phyloP scores from a whole-genome alignment of 176 grass and related monocot species.

The Carex scoparia region DNA sequence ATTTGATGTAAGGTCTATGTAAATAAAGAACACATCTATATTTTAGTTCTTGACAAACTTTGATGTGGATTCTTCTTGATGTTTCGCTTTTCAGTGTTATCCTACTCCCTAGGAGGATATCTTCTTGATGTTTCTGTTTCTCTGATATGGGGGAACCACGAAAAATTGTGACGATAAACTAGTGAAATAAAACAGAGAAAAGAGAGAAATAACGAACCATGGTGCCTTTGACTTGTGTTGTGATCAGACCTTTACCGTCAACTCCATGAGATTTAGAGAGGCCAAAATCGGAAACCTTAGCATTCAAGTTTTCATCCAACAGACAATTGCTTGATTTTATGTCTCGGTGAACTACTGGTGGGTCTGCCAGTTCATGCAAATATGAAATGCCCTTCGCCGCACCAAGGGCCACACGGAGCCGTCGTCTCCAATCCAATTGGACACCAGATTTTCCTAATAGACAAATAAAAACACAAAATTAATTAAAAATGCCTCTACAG shows the following conservation, averaged over 20 bases:
- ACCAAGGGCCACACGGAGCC: conserved; percentile 59
- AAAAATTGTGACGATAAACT: not conserved
- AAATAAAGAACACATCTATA: not conserved
- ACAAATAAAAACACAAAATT: not conserved
- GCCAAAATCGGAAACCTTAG: conserved; percentile 77
- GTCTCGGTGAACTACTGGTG: conserved; percentile 76
- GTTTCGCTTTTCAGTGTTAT: not conserved
- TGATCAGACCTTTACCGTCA: conserved; percentile 32
- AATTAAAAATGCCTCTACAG: not conserved
- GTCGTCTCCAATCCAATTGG: conserved; percentile 58
- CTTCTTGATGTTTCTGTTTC: not conserved
- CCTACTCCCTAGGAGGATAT: not conserved
- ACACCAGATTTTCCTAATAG: conserved; percentile 71
- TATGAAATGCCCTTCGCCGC: conserved; percentile 69
- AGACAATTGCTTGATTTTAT: conserved; percentile 90
- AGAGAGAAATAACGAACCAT: conserved; percentile 44
- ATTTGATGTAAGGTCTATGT: not conserved
- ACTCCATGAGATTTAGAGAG: conserved; percentile 63
- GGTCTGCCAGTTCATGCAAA: conserved; percentile 77
- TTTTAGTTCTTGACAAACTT: not conserved
- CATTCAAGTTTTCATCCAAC: conserved; percentile 69
- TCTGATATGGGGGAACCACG: not conserved
- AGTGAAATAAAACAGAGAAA: conserved; percentile 1
- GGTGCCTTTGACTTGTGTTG: conserved; percentile 81
- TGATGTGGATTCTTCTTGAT: not conserved